Evolutionary conservation across 306 rosid genomes (phyloP), one percentile per base, ranked within the genome.

Genomic region (Prunus campanulata): DNA sequence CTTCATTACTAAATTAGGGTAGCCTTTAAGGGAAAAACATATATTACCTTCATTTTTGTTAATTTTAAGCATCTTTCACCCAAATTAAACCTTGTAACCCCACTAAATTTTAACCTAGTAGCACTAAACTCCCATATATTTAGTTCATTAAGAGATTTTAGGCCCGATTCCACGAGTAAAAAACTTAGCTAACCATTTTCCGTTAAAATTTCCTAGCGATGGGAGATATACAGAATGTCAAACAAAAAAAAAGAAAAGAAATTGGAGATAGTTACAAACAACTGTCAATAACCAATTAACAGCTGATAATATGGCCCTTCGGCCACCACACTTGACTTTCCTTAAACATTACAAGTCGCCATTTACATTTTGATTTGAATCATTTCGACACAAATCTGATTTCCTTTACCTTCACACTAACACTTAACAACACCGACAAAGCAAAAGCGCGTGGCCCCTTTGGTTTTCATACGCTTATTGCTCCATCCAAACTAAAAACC

Each of bases 341-440:
- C 78, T 74, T 55, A 35, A 39, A 76, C 85, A 85, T 49, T 62
- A 81, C 70, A 61, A 39, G 64, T 74, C 73, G 64, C 15, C 82
- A 90, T 81, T 70, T 83, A 88, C 90, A 88, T 46, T 71, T 59
- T 24, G 51, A 73, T 30, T 24, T 59, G 50, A n/a, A 50, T 24
- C 68, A 74, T 85, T 48, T 27, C 11, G n/a, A 59, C 77, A 74
- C 18, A 25, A 73, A 39, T 49, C 74, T 68, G 47, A 47, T 1
- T 30, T 20, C 57, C 13, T 15, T 18, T 9, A 48, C 27, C n/a
- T 70, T 39, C 72, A 71, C 32, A 8, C 44, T 47, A 74, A 39
- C 54, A 27, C 47, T 15, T 29, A 71, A 9, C 48, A 44, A 67
- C 42, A 72, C 39, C 35, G 74, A 64, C 49, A 54, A 66, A 25